Conservation (phyloP, 2,329 filamentous ascomycete genomes). For the Penicillium expansum region DNA sequence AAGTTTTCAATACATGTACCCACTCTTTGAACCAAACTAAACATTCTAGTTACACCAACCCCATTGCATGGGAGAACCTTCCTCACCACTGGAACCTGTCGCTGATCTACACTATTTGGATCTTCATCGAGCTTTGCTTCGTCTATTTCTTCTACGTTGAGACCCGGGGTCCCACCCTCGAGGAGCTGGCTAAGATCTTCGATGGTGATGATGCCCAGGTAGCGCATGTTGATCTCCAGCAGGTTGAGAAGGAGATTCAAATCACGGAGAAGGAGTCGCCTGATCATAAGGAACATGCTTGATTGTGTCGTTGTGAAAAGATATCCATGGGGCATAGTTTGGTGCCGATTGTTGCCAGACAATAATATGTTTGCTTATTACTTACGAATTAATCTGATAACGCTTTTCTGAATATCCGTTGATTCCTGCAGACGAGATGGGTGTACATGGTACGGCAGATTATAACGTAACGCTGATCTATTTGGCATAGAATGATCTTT, state of each 20-base stretch:
- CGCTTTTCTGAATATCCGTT: no score
- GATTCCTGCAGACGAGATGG: not conserved
- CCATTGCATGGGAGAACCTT: slow-evolving; percentile 24
- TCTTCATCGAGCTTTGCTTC: slow-evolving; percentile 33
- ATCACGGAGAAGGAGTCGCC: slow-evolving; percentile 1
- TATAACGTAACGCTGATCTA: no score
- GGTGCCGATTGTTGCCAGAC: not conserved
- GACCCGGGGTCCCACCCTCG: slow-evolving; percentile 68
- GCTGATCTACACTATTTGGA: slow-evolving; percentile 31
- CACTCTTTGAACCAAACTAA: not conserved
- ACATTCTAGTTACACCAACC: slow-evolving; percentile 23
- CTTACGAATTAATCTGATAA: not conserved
- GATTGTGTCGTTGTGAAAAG: not conserved
- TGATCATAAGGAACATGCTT: not conserved
- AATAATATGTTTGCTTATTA: not conserved
- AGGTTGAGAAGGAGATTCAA: slow-evolving; percentile 32
- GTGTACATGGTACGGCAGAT: not conserved
- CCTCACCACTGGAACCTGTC: slow-evolving; percentile 26
- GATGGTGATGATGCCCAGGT: slow-evolving; percentile 57
- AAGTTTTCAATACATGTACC: slow-evolving; percentile 24
- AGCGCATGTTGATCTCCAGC: slow-evolving; percentile 54
- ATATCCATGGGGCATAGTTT: not conserved
- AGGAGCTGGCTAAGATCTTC: slow-evolving; percentile 69
- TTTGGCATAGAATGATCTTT: no score
- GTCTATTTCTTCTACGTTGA: slow-evolving; percentile 51